A percentile compares a stretch with the other conserved stretches of the same genome.
Evolutionary conservation across 176 grass and related monocot species (phyloP).

Genomic region (Ananas comosus): DNA sequence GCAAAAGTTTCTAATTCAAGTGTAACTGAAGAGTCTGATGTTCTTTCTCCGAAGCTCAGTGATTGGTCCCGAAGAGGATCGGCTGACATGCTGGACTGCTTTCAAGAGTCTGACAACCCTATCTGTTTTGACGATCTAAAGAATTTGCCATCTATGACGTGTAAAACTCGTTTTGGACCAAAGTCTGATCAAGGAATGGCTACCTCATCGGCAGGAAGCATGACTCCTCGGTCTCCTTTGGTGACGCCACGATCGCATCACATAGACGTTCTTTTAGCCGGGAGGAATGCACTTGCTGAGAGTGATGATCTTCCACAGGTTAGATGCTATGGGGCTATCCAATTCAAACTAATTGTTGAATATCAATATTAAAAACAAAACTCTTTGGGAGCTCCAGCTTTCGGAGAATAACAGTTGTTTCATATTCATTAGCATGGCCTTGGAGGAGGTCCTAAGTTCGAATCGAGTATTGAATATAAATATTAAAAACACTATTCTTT

Average conservation of each 20-base stretch:
- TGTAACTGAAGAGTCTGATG: slow-evolving; percentile 88
- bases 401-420: too few relatives aligned
- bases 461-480: too few relatives aligned
- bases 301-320: slow-evolving; percentile 80
- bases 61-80: slow-evolving; percentile 81
- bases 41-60: slow-evolving; percentile 73
- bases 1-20: slow-evolving; percentile 68
- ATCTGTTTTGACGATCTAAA: slow-evolving; percentile 89
- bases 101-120: slow-evolving; percentile 68
- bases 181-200: slow-evolving; percentile 98
- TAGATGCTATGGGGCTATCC: background rate
- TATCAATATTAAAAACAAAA: too few relatives aligned
- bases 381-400: too few relatives aligned
- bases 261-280: slow-evolving; percentile 87
- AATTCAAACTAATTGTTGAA: too few relatives aligned
- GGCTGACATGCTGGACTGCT: slow-evolving; percentile 82
- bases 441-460: too few relatives aligned
- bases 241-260: slow-evolving; percentile 76
- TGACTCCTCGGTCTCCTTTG: slow-evolving; percentile 93
- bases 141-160: slow-evolving; percentile 75
- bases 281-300: slow-evolving; percentile 67
- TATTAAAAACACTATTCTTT: too few relatives aligned
- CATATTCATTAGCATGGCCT: too few relatives aligned
- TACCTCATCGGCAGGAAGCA: slow-evolving; percentile 86
- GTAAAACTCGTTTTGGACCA: slow-evolving; percentile 84